Conservation (phyloP, 108 stramenopile genomes). For the Bacterosira constricta region DNA sequence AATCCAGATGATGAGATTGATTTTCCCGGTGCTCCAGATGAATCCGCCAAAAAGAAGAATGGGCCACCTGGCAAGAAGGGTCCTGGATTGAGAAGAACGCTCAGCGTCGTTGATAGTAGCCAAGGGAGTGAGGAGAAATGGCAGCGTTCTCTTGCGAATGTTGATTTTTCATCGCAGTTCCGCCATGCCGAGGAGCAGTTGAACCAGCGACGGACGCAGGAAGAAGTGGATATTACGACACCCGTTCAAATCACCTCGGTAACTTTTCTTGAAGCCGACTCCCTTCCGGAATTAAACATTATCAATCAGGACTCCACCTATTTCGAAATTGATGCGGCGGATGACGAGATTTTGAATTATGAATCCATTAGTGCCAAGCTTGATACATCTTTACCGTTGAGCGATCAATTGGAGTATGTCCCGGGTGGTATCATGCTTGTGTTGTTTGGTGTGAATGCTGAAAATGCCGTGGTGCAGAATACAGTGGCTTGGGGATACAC, state of each 20-base stretch:
- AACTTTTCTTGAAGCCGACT: slow-evolving; percentile 13
- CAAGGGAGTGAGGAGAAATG: too few species aligned
- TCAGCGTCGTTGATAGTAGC: too few species aligned
- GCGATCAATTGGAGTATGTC: slow-evolving; percentile 20
- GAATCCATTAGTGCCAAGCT: slow-evolving; percentile 4
- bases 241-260: not conserved
- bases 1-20: not conserved
- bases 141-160: too few species aligned
- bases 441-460: slow-evolving; percentile 8
- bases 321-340: not conserved
- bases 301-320: slow-evolving; percentile 28
- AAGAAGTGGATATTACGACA: not conserved
- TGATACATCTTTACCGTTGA: not conserved
- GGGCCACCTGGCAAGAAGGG: too few species aligned
- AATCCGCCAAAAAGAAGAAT: too few species aligned
- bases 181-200: not conserved
- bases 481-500: slow-evolving; percentile 24
- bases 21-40: too few species aligned
- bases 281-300: not conserved
- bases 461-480: slow-evolving; percentile 2
- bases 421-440: slow-evolving; percentile 11
- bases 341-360: not conserved
- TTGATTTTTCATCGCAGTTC: not conserved
- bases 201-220: not conserved
- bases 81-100: too few species aligned